Evolutionary conservation across 1,284 basidiomycete species (phyloP), one percentile per base, ranked within the genome.

Genomic region (Ustilago loliicola): DNA sequence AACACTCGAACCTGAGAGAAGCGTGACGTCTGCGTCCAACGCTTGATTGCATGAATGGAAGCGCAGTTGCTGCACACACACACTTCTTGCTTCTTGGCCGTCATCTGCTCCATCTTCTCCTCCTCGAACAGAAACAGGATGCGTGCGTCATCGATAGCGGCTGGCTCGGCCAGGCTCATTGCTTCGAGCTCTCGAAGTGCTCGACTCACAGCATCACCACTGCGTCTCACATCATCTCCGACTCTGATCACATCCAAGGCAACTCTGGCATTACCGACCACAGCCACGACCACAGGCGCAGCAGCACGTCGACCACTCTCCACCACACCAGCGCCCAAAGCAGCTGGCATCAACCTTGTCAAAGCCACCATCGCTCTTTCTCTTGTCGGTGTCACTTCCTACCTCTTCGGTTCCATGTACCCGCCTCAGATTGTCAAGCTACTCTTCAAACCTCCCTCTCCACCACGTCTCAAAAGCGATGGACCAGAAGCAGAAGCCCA

Each of bases 381-480:
- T 21, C 47, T 79, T 8, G 73, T 80, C 29, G 80, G 79, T 13
- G 62, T 79, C 47, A 66, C 67, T 1, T 67, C 89, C 4, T 91
- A 91, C 84, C 87, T 89, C 40, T 70, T 89, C 11, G 92, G 92
- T 19, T 89, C 91, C 11, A 84, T 92, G 55, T 92, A 90, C 85
- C 92, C 92, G 2, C 91, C 91, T 1, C 85, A 89, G 13, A 81
- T 91, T 63, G 87, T 90, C 36, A 88, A 89, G 54, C 89, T 93
- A 66, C 87, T 95, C 61, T 92, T 90, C 61, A 94, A 94, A 11
- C 89, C 91, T 8, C 88, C 90, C 5, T 91, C 92, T 0, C 93
- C 93, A 1, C 90, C 92, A 0, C 91, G 93, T 0, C 87, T 88
- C 0, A 89, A 91, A 65, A 88, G 90, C 0, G 88, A 91, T 61